A percentile compares a stretch with the other conserved stretches of the same genome.
These are phyloP conservation scores for Aplosporella prunicola DNA, from an alignment of 2,329 filamentous ascomycete genomes.

Conservation along the genomic window DNA sequence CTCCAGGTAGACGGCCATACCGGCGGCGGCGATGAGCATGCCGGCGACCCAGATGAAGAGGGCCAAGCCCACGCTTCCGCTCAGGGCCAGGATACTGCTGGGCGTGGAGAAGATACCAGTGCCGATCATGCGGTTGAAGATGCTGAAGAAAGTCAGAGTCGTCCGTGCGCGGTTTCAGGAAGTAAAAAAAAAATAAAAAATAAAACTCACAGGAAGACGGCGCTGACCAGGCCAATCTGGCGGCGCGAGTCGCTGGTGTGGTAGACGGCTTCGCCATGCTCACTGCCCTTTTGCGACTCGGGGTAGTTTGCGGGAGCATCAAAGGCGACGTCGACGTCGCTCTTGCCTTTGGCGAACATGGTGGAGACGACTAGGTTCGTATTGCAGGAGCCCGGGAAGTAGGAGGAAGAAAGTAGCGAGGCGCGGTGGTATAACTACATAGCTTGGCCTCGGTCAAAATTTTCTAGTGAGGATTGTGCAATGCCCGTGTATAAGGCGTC, in stretches of 20 bases:
- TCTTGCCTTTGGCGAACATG: slow-evolving; percentile 9
- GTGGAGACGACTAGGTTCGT: too few species aligned
- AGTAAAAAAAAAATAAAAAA: neutral
- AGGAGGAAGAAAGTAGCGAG: too few species aligned
- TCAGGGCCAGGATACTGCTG: slow-evolving; percentile 46
- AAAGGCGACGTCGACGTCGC: slow-evolving; percentile 1
- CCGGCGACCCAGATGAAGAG: slow-evolving; percentile 56
- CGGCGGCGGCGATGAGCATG: slow-evolving; percentile 52
- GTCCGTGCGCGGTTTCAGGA: too few species aligned
- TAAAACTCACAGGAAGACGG: slow-evolving; percentile 11
- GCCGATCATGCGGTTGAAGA: slow-evolving; percentile 58
- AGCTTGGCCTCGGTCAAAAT: slow-evolving; percentile 4
- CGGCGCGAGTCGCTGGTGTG: slow-evolving; percentile 11
- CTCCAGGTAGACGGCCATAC: slow-evolving; percentile 57
- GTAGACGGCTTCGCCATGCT: slow-evolving; percentile 9
- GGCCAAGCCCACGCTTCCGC: slow-evolving; percentile 52
- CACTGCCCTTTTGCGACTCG: slow-evolving; percentile 6
- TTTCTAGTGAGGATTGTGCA: slow-evolving; percentile 9
- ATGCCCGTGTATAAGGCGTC: slow-evolving; percentile 9
- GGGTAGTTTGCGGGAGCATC: neutral
- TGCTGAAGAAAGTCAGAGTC: slow-evolving; percentile 19
- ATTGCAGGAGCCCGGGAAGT: too few species aligned
- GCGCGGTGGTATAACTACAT: slow-evolving; percentile 9
- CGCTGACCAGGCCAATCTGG: slow-evolving; percentile 9
- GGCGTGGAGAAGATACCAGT: slow-evolving; percentile 60